Evolutionary conservation across 1,284 basidiomycete species (phyloP).

Genomic region (Puccinia polysora): DNA sequence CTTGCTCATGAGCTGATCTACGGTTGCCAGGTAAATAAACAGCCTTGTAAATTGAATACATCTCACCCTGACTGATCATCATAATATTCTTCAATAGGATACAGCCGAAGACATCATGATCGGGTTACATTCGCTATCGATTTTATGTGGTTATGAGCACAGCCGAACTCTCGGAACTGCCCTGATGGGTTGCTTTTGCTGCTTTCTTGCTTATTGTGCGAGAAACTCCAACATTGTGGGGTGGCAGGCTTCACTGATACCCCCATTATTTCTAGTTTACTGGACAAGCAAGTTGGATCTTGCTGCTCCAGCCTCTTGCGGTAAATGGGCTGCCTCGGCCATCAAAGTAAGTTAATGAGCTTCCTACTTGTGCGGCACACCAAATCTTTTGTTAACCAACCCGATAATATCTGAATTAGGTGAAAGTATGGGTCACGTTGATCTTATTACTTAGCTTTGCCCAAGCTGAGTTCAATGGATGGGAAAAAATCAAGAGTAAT

Average conservation of each 20-base stretch:
- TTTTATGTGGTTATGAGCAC: slow-evolving; percentile 29
- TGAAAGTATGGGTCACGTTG: slow-evolving; percentile 24
- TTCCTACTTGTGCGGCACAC: not conserved
- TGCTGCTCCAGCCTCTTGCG: slow-evolving; percentile 11
- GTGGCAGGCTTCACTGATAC: slow-evolving; percentile 17
- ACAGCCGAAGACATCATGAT: slow-evolving; percentile 34
- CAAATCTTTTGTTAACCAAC: not conserved
- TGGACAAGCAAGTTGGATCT: slow-evolving; percentile 23
- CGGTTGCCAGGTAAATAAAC: slow-evolving; percentile 26
- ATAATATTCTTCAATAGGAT: slow-evolving; percentile 19
- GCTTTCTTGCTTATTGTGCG: slow-evolving; percentile 20
- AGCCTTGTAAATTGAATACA: not conserved
- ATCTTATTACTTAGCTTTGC: slow-evolving; percentile 10
- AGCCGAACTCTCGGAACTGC: slow-evolving; percentile 22
- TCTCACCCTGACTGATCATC: not conserved
- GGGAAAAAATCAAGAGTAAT: not conserved
- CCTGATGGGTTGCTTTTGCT: slow-evolving; percentile 18
- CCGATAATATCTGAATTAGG: not conserved
- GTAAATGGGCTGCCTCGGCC: slow-evolving; percentile 18
- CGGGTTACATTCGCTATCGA: slow-evolving; percentile 30
- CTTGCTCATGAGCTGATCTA: slow-evolving; percentile 37
- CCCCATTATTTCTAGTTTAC: slow-evolving; percentile 14
- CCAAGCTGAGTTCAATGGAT: not conserved
- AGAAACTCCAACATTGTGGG: not conserved
- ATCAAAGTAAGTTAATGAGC: slow-evolving; percentile 19